Evolutionary conservation across 2,329 filamentous ascomycete genomes (phyloP), one percentile per base, ranked within the genome.

Genomic region (Penicillium sp.): DNA sequence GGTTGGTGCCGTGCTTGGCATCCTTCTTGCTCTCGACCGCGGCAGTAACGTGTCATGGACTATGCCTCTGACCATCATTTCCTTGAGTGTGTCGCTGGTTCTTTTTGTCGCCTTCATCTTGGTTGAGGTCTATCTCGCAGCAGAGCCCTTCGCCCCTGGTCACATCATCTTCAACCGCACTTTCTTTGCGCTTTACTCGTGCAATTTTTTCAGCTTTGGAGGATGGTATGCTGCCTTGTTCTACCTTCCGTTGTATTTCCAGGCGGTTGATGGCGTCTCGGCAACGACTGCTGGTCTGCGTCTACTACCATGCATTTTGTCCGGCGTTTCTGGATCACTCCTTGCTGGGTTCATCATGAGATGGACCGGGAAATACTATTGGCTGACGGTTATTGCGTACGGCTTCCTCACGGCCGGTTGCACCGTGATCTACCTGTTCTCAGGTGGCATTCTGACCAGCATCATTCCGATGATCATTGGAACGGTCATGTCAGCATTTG

Each of bases 171-270:
- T 88, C 59, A 77, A 85, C 60, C 74, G 76, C 5, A 77, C 77
- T 5, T 74, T 90, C 27, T 76, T 88, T 43, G 80, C 85, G 3
- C 81, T 79, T 63, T 90, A 85, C 58, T 66, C 82, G 1, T 81
- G 80, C 64, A 89, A 89, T 65, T 87, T 89, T 69, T 89, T 88
- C 65, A 76, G 78, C 44, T 78, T 85, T 45, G 80, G 75, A 1
- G 82, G 78, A 11, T 79, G 74, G 72, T 66, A 83, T 40, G 77
- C 79, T 0, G 69, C 77, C 1, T 55, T 86, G 4, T 91, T 88
- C 72, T 88, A 87, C 68, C 71, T 88, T n/a, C 85, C 87, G 1
- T 73, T 91, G 2, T 88, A 85, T 67, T 88, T 86, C 68, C 88
- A 91, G 67, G 86, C 84, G 4, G 83, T 85, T 1, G 74, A 84